Evolutionary conservation across 257 asterid genomes (phyloP), one percentile per base, ranked within the genome.

Genomic region (Primulina tabacum): DNA sequence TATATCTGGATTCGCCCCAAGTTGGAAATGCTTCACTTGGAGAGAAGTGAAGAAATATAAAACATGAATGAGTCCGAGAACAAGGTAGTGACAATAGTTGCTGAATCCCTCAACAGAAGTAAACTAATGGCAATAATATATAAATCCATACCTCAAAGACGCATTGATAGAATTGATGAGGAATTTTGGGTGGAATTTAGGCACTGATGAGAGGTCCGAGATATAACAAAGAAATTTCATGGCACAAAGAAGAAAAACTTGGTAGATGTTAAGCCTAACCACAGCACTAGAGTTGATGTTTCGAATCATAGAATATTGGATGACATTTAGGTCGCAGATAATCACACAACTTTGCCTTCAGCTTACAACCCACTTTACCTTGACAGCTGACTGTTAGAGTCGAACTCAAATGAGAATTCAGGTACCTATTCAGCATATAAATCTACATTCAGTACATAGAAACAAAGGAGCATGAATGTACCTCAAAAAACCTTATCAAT

Each of bases 181-280:
- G 74, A 82, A 87, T 11, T 72, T 70, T n/a, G 86, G 80, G 67
- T 73, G 67, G 78, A 92, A 79, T 71, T 75, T 75, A 21, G 82
- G 82, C 17, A 78, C 37, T 66, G 79, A 60, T 17, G 94, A 82
- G 73, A 90, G 68, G 67, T 67, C 73, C 53, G 81, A 71, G 67
- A 87, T 64, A 60, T 90, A 81, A 63, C 87, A 87, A 43, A 87
- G 67, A 80, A 90, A 88, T 80, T 92, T 92, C 98, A 92, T 90
- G 68, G 94, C 95, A 73, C 95, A 87, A 1, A 92, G 82, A 40
- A 92, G 81, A 75, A 92, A 92, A 4, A 68, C 82, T 80, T 92
- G 98, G 68, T 90, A 90, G 53, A 90, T 90, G 59, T 92, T 92
- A 65, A 92, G 93, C 43, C 97, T 86, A 61, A 92, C 95, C 35